These are phyloP conservation scores for Chaetomium cochliodes DNA, from an alignment of 495 filamentous ascomycete genomes.

Conservation along the genomic window DNA sequence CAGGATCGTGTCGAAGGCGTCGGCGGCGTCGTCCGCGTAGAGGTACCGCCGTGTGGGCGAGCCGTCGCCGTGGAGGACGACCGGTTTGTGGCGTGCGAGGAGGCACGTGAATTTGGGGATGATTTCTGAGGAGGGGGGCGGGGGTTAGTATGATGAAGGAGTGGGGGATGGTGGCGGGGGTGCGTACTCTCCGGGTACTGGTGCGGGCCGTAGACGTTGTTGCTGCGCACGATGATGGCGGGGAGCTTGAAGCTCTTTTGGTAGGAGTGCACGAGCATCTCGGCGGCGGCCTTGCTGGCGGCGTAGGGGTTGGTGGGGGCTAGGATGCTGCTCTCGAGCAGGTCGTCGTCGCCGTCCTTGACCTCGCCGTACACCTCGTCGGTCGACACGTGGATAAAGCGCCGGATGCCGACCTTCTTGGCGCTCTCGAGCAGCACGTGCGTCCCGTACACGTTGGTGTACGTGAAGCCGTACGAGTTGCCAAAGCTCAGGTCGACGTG, in stretches of 20 bases:
- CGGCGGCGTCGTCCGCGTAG: constrained; percentile 69
- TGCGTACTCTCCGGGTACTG: constrained; percentile 74
- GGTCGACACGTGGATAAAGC: constrained; percentile 72
- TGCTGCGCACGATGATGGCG: constrained; percentile 67
- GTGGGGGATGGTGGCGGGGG: background rate
- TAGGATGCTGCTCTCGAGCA: constrained; percentile 60
- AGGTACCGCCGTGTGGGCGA: constrained; percentile 66
- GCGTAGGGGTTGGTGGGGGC: constrained; percentile 76
- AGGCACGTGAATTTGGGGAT: constrained; percentile 72
- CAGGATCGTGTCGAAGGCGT: constrained; percentile 74
- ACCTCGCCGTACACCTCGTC: constrained; percentile 80
- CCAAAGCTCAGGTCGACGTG: constrained; percentile 72
- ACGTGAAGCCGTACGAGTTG: constrained; percentile 68
- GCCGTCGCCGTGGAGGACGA: constrained; percentile 69
- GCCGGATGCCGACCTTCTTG: constrained; percentile 58
- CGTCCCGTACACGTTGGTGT: constrained; percentile 70
- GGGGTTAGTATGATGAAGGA: background rate
- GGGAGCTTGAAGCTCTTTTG: constrained; percentile 69
- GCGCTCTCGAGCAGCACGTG: constrained; percentile 69
- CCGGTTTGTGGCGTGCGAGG: constrained; percentile 54
- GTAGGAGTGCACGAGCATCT: constrained; percentile 78
- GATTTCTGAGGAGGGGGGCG: constrained; percentile 52
- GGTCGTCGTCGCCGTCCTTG: constrained; percentile 58
- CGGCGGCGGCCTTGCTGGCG: constrained; percentile 73
- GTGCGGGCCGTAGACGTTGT: constrained; percentile 78